Evolutionary conservation across 768 basidiomycete species (phyloP).

Genomic region (Myochromella boudieri): DNA sequence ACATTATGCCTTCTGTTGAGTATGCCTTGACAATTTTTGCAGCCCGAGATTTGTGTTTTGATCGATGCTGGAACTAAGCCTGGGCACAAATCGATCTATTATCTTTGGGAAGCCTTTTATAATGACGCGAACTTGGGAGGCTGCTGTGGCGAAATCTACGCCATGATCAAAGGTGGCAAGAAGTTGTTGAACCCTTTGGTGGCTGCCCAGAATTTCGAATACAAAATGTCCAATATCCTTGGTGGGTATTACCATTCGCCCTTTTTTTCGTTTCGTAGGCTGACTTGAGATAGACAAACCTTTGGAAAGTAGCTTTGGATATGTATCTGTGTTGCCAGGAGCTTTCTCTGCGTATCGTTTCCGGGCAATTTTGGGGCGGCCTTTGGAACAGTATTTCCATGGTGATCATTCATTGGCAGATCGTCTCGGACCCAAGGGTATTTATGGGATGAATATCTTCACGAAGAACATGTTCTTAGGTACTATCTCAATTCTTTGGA

Average conservation of each 20-base stretch:
- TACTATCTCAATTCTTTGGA: conserved; percentile 3
- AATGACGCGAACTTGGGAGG: conserved; percentile 78
- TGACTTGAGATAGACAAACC: conserved; percentile 67
- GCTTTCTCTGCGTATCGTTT: conserved; percentile 97
- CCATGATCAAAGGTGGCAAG: conserved; percentile 91
- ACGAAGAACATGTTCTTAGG: conserved; percentile 80
- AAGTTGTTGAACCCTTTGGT: conserved; percentile 91
- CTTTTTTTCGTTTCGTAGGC: neutral
- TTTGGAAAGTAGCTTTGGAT: conserved; percentile 92
- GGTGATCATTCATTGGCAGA: conserved; percentile 90
- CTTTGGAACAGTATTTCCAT: conserved; percentile 84
- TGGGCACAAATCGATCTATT: conserved; percentile 93
- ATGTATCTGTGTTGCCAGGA: conserved; percentile 92
- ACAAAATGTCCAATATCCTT: conserved; percentile 98
- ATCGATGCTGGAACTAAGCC: conserved; percentile 97
- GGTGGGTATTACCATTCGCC: conserved; percentile 37
- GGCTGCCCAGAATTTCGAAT: conserved; percentile 96
- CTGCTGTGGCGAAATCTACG: conserved; percentile 92
- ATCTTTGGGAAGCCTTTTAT: conserved; percentile 92
- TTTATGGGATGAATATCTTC: conserved; percentile 96
- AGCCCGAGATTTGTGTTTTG: conserved; percentile 92
- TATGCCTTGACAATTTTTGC: neutral
- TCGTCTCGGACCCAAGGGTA: conserved; percentile 89
- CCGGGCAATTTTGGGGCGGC: conserved; percentile 87
- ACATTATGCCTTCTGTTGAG: neutral